Evolutionary conservation across 306 rosid species (phyloP), one percentile per base, ranked within the genome.

Genomic region (Ceratonia siliqua): DNA sequence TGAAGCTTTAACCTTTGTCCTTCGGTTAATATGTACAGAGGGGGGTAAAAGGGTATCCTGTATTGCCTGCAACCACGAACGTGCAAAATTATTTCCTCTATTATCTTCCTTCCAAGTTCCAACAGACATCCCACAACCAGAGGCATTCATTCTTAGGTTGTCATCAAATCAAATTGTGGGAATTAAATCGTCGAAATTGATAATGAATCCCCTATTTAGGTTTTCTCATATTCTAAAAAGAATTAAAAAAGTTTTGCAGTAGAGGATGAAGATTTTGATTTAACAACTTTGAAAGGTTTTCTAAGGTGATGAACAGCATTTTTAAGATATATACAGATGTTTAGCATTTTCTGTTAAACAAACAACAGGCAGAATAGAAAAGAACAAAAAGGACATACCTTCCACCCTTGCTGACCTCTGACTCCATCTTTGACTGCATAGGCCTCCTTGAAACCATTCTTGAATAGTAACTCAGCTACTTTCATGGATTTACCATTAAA

Each of bases 381-480:
- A 35, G 28, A 32, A 70, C 25, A 80, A 68, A 81, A 78, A 48
- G 62, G 45, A 2, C 86, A 58, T 89, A 92, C 99, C 95, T 87
- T 69, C 99, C 99, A 92, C 72, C 99, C 96, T 70, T 90, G 81
- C 61, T 79, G 78, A 25, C 96, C 99, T 81, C 92, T 84, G 65
- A 92, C 89, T 48, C 97, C 99, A 65, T 91, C 97, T 85, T 78
- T 94, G 81, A 94, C 85, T 25, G 95, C 99, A 76, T 86, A 94
- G 56, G 89, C 91, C 79, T 86, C 99, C 76, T 92, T 90, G 86
- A 92, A 92, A 64, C 97, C 96, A 77, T 87, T 87, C 85, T 94
- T 92, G 88, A 88, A 87, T 70, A 94, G 86, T 48, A 94, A 79
- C 80, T 92, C 91, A 0, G 96, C 96, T 85, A 83, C 99, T 78